Percentiles rank a stretch among this genome's conserved stretches.
Conservation (phyloP, 441 rosid species). For the Euphorbia schlechtendalii region DNA sequence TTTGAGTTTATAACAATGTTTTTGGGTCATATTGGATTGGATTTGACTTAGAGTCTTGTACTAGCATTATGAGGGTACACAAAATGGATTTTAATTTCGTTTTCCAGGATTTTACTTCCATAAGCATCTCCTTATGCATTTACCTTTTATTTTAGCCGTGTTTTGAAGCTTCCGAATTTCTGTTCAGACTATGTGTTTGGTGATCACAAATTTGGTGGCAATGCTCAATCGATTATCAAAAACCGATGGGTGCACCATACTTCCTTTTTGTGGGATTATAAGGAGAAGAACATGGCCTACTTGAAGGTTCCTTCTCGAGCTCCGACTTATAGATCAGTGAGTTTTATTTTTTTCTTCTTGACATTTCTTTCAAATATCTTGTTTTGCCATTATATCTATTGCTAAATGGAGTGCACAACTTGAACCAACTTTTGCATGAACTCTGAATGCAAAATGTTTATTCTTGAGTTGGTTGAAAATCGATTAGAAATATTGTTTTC, state of each 20-base stretch:
- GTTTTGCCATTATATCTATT: no score
- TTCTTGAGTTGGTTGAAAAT: no score
- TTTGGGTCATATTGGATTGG: no score
- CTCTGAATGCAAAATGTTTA: background rate
- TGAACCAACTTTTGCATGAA: background rate
- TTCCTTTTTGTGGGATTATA: conserved; percentile 75
- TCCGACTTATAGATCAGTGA: conserved; percentile 60
- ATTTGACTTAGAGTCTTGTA: no score
- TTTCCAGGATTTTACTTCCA: no score
- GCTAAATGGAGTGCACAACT: no score
- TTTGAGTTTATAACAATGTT: no score
- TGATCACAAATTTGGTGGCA: conserved; percentile 72
- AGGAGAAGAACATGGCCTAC: conserved; percentile 62
- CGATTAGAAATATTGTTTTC: no score
- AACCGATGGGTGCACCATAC: conserved; percentile 85
- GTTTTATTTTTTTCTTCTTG: no score
- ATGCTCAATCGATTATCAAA: conserved; percentile 76
- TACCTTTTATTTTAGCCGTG: no score
- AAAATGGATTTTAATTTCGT: background rate
- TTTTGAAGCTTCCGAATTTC: conserved; percentile 1
- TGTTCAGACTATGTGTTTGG: conserved; percentile 69
- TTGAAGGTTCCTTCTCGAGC: conserved; percentile 59
- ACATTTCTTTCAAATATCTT: background rate
- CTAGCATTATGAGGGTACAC: no score
- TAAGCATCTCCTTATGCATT: background rate